Evolutionary conservation across 345 rosid species (phyloP), one percentile per base, ranked within the genome.

Genomic region (Gossypium herbaceum): DNA sequence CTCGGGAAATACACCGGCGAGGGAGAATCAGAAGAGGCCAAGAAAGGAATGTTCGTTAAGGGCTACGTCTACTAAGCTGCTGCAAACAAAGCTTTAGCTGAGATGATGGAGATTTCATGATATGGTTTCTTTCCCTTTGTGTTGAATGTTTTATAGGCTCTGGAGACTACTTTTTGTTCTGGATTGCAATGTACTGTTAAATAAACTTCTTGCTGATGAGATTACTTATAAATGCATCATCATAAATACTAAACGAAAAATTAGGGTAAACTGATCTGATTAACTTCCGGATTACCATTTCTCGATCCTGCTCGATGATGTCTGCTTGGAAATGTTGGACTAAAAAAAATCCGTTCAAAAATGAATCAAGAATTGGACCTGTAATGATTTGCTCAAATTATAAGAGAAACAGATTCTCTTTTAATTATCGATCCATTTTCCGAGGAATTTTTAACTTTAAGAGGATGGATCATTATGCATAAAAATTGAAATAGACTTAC

Each of bases 1-100:
- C 92, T 94, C 10, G 98, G 97, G 29, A 90, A 91, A 79, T 94
- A 94, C 91, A 86, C 90, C 0, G 94, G 95, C 0, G 91, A 90
- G 75, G 95, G 95, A 51, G 98, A 94, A 81, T 89, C 98, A 12
- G 95, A 94, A 56, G 95, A 94, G 78, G 97, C 98, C 73, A 94
- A 91, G 87, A 76, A 90, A 73, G 97, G 91, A 70, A 88, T 91
- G 95, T 91, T 89, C 75, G 95, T 94, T 77, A 91, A 91, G 89
- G 97, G 88, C 73, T 94, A 94, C 79, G 81, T 78, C 63, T 93
- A 93, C 82, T 91, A 82, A 82, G 75, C 63, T 59, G 77, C 48
- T 62, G 63, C 73, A 73, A 77, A 47, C 61, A 67, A 25, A 13
- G 34, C 6, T 68, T 34, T 43, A 45, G 68, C 80, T 71, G 61